phyloP scores from a whole-genome alignment of 257 asterid genomes.

The Lavandula angustifolia region DNA sequence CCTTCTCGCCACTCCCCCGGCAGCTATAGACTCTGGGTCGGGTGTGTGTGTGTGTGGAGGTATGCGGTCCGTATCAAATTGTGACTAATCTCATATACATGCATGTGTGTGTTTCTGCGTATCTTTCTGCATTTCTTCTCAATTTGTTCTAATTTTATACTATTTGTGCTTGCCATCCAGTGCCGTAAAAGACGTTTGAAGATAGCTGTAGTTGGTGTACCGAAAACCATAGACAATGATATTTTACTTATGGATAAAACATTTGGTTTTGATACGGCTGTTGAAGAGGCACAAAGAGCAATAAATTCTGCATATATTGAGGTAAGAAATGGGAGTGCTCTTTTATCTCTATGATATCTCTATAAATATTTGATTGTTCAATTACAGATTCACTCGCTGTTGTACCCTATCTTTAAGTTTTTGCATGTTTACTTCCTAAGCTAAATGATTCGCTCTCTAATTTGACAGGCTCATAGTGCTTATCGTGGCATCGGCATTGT shows the following conservation, averaged over 20 bases:
- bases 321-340: slow-evolving; percentile 36
- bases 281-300: slow-evolving; percentile 99
- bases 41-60: no score
- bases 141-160: not conserved
- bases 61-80: no score
- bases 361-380: no score
- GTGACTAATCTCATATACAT: no score
- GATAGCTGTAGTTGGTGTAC: slow-evolving; percentile 92
- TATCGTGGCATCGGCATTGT: slow-evolving; percentile 92
- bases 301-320: slow-evolving; percentile 88
- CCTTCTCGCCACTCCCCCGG: no score
- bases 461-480: slow-evolving; percentile 92
- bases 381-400: no score
- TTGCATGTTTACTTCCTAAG: no score
- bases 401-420: no score
- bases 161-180: slow-evolving; percentile 40
- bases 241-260: slow-evolving; percentile 95
- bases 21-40: no score
- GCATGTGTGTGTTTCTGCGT: slow-evolving; percentile 10
- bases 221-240: slow-evolving; percentile 97
- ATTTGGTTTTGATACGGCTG: slow-evolving; percentile 98
- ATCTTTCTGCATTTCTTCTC: slow-evolving; percentile 20
- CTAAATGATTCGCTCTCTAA: slow-evolving; percentile 25
- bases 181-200: slow-evolving; percentile 68
- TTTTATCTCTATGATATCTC: no score